Evolutionary conservation across 495 filamentous ascomycete species (phyloP).

Genomic region (Aspergillus nidulans): DNA sequence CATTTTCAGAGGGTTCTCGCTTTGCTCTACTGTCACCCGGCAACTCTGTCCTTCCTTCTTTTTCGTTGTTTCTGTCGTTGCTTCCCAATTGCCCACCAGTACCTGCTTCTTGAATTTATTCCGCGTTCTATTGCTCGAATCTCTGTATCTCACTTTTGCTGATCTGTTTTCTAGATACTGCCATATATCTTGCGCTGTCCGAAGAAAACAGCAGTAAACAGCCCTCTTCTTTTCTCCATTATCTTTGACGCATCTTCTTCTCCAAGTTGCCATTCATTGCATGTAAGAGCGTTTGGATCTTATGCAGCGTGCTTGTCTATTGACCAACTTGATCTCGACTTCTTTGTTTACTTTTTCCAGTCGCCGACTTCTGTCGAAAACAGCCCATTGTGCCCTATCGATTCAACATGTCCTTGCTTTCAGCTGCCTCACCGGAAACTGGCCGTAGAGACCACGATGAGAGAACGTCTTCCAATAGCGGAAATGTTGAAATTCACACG

Average conservation of each 20-base stretch:
- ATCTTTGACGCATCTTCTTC: slow-evolving; percentile 20
- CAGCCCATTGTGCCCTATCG: background rate
- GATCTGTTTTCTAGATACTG: slow-evolving; percentile 24
- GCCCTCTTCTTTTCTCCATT: slow-evolving; percentile 13
- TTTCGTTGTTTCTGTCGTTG: slow-evolving; percentile 12
- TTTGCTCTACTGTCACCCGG: background rate
- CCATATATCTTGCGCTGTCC: slow-evolving; percentile 18
- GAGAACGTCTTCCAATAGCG: slow-evolving; percentile 14
- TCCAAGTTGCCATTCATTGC: slow-evolving; percentile 21
- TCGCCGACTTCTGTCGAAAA: background rate
- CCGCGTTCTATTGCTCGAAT: slow-evolving; percentile 5
- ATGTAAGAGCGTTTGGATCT: slow-evolving; percentile 28
- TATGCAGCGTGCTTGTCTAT: slow-evolving; percentile 16
- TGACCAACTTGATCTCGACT: slow-evolving; percentile 3
- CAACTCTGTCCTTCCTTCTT: slow-evolving; percentile 15
- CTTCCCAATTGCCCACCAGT: slow-evolving; percentile 13
- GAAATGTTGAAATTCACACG: slow-evolving; percentile 13
- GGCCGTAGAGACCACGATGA: slow-evolving; percentile 22
- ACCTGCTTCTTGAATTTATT: slow-evolving; percentile 1
- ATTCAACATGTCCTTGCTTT: slow-evolving; percentile 27
- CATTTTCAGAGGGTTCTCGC: background rate
- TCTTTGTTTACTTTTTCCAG: slow-evolving; percentile 8
- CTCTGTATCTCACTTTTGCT: slow-evolving; percentile 6
- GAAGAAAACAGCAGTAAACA: background rate
- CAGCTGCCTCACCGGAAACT: slow-evolving; percentile 21